Evolutionary conservation across 2,329 filamentous ascomycete species (phyloP).

Genomic region (Ceratocystis ficicola): DNA sequence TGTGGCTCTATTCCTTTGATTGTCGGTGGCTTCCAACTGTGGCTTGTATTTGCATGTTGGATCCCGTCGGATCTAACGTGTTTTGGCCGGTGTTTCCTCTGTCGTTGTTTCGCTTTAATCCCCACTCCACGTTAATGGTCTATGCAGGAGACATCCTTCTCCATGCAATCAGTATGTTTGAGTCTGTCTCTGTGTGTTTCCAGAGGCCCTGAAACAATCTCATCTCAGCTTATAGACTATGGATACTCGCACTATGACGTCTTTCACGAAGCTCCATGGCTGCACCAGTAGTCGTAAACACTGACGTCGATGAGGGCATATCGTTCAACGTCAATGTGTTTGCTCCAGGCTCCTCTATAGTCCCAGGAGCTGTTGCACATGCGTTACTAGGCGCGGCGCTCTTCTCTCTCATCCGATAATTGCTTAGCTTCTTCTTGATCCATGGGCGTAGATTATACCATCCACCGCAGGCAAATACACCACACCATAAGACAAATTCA

Average conservation of each 20-base stretch:
- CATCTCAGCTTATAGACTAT: neutral
- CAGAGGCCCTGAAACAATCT: neutral
- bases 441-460: conserved; percentile 54
- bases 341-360: neutral
- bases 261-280: conserved; percentile 17
- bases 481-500: conserved; percentile 54
- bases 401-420: conserved; percentile 21
- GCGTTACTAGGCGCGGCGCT: conserved; percentile 3
- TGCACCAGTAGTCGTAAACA: conserved; percentile 41
- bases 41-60: neutral
- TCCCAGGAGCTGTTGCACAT: neutral
- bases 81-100: neutral
- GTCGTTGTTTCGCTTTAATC: neutral
- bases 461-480: conserved; percentile 52
- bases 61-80: too few species aligned
- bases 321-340: conserved; percentile 34
- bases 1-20: neutral
- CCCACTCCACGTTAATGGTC: neutral
- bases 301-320: conserved; percentile 48
- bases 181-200: neutral
- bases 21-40: neutral
- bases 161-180: too few species aligned
- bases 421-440: conserved; percentile 32
- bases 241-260: conserved; percentile 11
- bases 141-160: neutral